Percentiles rank a stretch among this genome's conserved stretches.
Evolutionary conservation across 75 land plant genomes (phyloP).

Genomic region (Cupressus sempervirens): DNA sequence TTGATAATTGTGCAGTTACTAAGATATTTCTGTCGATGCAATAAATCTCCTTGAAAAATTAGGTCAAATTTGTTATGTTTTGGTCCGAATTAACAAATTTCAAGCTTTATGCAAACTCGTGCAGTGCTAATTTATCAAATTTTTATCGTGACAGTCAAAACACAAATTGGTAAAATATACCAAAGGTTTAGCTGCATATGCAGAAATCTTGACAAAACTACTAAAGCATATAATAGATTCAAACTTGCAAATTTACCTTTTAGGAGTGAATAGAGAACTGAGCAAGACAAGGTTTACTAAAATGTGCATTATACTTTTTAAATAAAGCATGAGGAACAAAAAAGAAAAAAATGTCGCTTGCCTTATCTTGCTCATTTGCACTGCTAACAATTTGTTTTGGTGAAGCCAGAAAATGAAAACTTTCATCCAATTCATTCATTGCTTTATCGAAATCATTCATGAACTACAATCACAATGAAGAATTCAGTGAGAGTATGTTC

Average conservation of each 20-base stretch:
- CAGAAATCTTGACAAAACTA: neutral
- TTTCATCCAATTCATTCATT: conserved; percentile 82
- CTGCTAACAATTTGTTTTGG: conserved; percentile 80
- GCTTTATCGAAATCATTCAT: conserved; percentile 93
- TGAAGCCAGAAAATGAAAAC: conserved; percentile 63
- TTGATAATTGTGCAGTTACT: neutral
- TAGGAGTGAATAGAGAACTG: neutral
- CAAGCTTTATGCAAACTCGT: neutral
- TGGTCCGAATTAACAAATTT: neutral
- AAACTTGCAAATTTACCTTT: neutral
- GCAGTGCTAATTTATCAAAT: neutral
- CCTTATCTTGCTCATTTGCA: conserved; percentile 82
- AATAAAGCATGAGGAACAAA: neutral
- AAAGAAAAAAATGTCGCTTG: conserved; percentile 2
- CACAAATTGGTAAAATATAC: neutral
- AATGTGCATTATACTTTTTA: neutral
- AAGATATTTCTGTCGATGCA: neutral
- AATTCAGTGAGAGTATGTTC: neutral
- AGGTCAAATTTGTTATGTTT: neutral
- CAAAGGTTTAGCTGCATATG: neutral
- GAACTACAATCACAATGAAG: conserved; percentile 44
- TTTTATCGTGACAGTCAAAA: neutral
- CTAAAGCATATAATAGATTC: neutral
- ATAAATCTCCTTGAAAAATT: neutral
- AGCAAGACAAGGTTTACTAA: neutral